Conservation (phyloP, 441 rosid species). For the Croton laevigatus region DNA sequence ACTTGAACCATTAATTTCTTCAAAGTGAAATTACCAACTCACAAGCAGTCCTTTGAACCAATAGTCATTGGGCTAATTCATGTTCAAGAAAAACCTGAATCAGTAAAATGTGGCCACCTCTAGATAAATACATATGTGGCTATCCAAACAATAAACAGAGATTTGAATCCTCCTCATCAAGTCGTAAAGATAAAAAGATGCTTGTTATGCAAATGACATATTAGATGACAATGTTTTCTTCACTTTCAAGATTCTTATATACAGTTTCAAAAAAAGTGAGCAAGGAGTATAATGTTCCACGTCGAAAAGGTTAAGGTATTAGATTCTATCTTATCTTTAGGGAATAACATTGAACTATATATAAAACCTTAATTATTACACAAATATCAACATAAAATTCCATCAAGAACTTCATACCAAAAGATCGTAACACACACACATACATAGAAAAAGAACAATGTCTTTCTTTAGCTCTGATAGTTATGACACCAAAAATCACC, state of each 20-base stretch:
- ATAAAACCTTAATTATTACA: constrained; percentile 10
- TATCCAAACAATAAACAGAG: no score
- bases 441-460: constrained; percentile 17
- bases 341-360: constrained; percentile 20
- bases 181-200: background rate
- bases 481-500: constrained; percentile 10
- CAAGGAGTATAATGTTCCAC: background rate
- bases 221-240: background rate
- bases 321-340: constrained; percentile 35
- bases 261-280: background rate
- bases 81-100: no score
- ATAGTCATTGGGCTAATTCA: no score
- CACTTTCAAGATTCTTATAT: constrained; percentile 10
- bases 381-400: background rate
- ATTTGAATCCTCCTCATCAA: no score
- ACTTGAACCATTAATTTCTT: no score
- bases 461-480: background rate
- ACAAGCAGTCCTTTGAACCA: no score
- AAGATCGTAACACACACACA: background rate
- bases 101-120: no score
- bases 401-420: background rate
- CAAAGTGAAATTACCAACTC: no score
- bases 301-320: constrained; percentile 25
- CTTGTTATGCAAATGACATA: background rate
- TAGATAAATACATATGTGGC: no score